Percentiles rank a stretch among this genome's conserved stretches.
phyloP scores from a whole-genome alignment of 2,329 filamentous ascomycete species.

The Cladosporium phlei region DNA sequence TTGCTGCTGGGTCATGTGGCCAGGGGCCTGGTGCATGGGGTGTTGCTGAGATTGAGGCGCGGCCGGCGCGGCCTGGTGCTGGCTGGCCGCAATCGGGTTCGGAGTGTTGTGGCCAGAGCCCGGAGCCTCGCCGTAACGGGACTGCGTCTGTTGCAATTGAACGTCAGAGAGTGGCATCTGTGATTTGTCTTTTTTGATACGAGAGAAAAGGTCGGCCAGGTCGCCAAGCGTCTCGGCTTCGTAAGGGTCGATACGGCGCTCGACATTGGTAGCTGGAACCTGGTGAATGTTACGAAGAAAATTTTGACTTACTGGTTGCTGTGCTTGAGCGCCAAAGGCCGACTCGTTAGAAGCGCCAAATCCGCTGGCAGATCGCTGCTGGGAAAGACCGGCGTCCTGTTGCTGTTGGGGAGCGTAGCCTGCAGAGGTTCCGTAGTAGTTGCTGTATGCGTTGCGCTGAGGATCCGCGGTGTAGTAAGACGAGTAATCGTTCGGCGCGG shows the following conservation, averaged over 20 bases:
- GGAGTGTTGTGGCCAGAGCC: constrained; percentile 89
- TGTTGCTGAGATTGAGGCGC: constrained; percentile 40
- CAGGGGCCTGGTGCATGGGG: constrained; percentile 20
- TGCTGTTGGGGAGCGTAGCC: constrained; percentile 55
- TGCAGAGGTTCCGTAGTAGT: constrained; percentile 52
- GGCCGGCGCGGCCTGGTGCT: constrained; percentile 45
- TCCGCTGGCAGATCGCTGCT: constrained; percentile 72
- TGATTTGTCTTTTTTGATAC: background rate
- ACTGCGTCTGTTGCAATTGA: constrained; percentile 51
- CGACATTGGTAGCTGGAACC: background rate
- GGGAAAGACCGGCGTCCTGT: constrained; percentile 66
- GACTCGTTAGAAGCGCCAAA: constrained; percentile 63
- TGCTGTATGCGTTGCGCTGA: constrained; percentile 67
- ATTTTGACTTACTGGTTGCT: constrained; percentile 43
- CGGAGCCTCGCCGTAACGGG: constrained; percentile 69
- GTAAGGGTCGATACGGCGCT: too few species aligned
- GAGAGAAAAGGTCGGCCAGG: background rate
- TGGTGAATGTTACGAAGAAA: constrained; percentile 7
- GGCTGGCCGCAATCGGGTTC: constrained; percentile 63
- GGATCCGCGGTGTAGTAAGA: constrained; percentile 79
- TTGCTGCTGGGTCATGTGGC: constrained; percentile 39
- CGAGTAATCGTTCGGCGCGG: constrained; percentile 73
- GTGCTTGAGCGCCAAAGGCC: constrained; percentile 57
- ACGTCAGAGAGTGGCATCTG: constrained; percentile 18
- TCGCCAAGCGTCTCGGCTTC: background rate